phyloP scores from a whole-genome alignment of 78 protist genomes.

The Bodo saltans region DNA sequence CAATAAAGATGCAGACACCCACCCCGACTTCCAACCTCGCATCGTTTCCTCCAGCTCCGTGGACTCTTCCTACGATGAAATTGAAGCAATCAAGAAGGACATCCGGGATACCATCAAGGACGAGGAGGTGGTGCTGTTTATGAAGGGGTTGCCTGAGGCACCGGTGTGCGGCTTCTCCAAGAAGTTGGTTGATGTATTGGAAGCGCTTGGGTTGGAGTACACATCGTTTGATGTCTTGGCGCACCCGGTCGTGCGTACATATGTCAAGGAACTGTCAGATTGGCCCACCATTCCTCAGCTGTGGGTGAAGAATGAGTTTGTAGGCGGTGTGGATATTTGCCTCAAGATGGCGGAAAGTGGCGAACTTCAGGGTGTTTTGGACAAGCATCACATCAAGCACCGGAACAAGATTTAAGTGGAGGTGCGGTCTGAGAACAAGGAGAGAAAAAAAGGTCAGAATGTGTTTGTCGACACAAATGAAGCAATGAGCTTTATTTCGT shows the following conservation, averaged over 20 bases:
- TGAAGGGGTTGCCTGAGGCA: conserved; percentile 83
- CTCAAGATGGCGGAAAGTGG: conserved; percentile 58
- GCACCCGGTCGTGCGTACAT: conserved; percentile 58
- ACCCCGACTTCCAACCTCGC: neutral
- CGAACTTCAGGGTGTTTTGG: conserved; percentile 37
- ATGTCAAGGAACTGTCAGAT: conserved; percentile 58
- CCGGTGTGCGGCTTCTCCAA: conserved; percentile 84
- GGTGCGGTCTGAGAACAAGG: neutral
- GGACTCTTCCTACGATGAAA: neutral
- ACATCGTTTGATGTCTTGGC: conserved; percentile 47
- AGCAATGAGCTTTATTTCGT: too few relatives aligned
- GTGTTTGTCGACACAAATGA: too few relatives aligned
- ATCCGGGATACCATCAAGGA: conserved; percentile 36
- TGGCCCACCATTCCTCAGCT: conserved; percentile 97
- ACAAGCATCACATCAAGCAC: neutral
- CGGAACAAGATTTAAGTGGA: neutral
- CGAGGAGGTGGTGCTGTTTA: conserved; percentile 60
- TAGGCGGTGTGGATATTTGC: conserved; percentile 88
- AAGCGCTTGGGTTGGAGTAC: conserved; percentile 47
- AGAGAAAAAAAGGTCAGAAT: too few relatives aligned
- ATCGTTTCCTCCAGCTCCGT: neutral
- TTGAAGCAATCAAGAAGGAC: conserved; percentile 28
- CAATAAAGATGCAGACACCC: neutral
- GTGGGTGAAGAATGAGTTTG: conserved; percentile 80
- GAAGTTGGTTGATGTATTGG: conserved; percentile 58